phyloP scores from a whole-genome alignment of 495 filamentous ascomycete species.

The Haplographium delicatum region DNA sequence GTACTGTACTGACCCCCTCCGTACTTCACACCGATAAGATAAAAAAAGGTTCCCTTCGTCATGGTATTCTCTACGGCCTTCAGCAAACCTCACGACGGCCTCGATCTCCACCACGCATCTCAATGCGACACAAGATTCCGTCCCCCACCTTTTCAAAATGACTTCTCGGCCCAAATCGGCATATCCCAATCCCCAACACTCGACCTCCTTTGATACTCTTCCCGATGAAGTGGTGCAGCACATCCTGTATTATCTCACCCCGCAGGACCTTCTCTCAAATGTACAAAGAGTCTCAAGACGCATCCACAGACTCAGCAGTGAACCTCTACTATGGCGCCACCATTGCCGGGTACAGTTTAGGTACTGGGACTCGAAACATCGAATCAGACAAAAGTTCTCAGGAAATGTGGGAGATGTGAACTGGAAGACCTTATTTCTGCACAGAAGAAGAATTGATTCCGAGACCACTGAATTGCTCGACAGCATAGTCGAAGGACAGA shows the following conservation, averaged over 20 bases:
- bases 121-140: too few species aligned
- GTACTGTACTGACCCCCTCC: too few species aligned
- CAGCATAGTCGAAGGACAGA: constrained; percentile 62
- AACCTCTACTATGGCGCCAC: constrained; percentile 72
- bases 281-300: constrained; percentile 58
- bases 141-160: background rate
- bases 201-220: constrained; percentile 30
- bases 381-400: constrained; percentile 50
- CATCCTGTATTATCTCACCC: constrained; percentile 56
- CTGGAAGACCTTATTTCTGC: constrained; percentile 72
- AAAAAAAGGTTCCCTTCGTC: too few species aligned
- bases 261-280: constrained; percentile 40
- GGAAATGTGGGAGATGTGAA: constrained; percentile 49
- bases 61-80: too few species aligned
- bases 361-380: constrained; percentile 69
- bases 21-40: too few species aligned
- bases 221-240: constrained; percentile 73
- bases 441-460: constrained; percentile 49
- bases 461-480: constrained; percentile 57
- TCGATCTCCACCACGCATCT: too few species aligned
- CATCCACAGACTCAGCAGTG: constrained; percentile 58
- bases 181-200: too few species aligned
- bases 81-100: too few species aligned
- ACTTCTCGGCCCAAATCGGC: background rate
- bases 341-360: constrained; percentile 63